Evolutionary conservation across 768 basidiomycete genomes (phyloP), one percentile per base, ranked within the genome.

Genomic region (Kwoniella mangroviensis): DNA sequence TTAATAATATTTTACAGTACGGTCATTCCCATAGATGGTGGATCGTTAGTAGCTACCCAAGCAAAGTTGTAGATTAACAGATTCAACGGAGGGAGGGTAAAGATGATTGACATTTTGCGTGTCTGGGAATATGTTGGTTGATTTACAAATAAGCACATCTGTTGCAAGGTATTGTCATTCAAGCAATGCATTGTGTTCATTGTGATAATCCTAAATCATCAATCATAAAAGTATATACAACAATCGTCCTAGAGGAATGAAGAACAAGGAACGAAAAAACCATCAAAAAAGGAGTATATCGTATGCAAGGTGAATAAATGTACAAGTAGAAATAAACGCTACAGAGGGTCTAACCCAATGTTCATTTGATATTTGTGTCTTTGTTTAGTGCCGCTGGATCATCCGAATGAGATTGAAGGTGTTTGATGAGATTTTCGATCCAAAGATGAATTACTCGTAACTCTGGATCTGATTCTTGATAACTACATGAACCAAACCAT

Each of bases 11-110:
- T 26, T 26, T 26, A 34, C 34, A 78, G 89, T 6, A 87, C 89
- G 24, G 88, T 89, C 6, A 86, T 90, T 56, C 83, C 87, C 11
- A 79, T 91, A 54, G 89, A 90, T 75, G 89, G 90, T 4, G 90
- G 89, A 10, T 82, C 83, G 58, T 75, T 88, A 26, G 86, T 88
- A 56, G 65, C 67, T 24, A 68, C 70, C 19, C 70, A 68, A n/a
- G 72, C 76, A 21, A 80, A 76, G 59, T 63, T 79, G 67, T 82
- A 66, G 42, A 15, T 7, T 6, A 13, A 42, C 26, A 52, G 15
- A 10, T 19, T 63, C n/a, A 21, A 28, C 13, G 10, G 13, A 22
- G 17, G 10, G 13, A 22, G 17, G n/a, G 3, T 34, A 4, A 4
- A 34, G 34, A 40, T 58, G 24, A 22, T 21, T n/a, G 11, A 40